phyloP scores from a whole-genome alignment of 2,329 filamentous ascomycete species.

The Fusarium foetens region DNA sequence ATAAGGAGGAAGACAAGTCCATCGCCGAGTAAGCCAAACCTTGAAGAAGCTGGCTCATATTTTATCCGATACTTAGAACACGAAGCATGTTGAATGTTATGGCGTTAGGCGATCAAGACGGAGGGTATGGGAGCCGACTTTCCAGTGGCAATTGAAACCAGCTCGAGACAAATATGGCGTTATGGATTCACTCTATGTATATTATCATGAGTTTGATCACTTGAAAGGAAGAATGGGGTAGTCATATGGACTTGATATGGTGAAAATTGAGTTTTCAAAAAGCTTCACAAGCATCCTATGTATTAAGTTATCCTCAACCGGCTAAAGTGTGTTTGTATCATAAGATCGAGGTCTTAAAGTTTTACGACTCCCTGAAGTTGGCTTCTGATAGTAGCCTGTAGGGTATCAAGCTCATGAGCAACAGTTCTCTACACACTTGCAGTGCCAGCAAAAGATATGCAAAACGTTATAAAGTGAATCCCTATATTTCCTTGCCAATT shows the following conservation, averaged over 20 bases:
- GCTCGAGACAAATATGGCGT: constrained; percentile 22
- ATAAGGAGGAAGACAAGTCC: constrained; percentile 48
- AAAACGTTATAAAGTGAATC: background rate
- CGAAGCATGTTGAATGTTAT: constrained; percentile 1
- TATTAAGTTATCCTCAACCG: background rate
- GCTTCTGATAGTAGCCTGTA: background rate
- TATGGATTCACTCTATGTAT: background rate
- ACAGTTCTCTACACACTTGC: background rate
- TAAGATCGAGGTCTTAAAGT: background rate
- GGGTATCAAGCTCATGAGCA: background rate
- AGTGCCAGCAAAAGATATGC: background rate
- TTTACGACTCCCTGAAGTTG: too few species aligned
- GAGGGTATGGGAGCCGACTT: background rate
- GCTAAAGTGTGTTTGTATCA: background rate
- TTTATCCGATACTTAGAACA: background rate
- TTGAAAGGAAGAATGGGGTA: background rate
- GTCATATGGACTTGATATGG: background rate
- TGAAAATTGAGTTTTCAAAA: background rate
- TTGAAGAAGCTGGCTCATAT: constrained; percentile 4
- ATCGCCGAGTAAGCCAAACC: constrained; percentile 18
- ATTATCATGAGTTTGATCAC: background rate
- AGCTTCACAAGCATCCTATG: background rate
- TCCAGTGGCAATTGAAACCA: background rate
- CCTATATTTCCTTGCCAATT: rapidly evolving
- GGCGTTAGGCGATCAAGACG: constrained; percentile 27